Base-by-base conservation (phyloP, 2,329 filamentous ascomycete genomes). In the Parascedosporium putredinis region DNA sequence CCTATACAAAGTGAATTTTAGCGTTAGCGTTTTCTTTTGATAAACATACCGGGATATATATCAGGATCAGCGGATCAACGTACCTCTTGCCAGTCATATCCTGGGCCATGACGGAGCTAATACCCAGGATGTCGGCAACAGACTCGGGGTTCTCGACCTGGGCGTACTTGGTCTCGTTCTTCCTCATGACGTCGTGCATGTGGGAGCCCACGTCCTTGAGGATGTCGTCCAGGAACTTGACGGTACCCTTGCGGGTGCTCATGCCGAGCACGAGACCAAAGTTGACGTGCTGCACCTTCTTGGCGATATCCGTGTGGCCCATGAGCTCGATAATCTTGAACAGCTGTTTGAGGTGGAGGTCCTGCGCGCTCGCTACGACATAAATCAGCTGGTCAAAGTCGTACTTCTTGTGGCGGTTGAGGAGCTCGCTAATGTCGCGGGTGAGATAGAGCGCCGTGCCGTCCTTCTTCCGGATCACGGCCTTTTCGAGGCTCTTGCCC, bases 111-210 rank as follows among this genome's bases (percentile, higher is more conserved):
- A 97, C 91, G 62, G 86, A 85, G 55, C 86, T 90, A 63, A 97
- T 96, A 55, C 91, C 93, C 3, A 97, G 78, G 9, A 79, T 88
- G 69, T 97, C 93, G 53, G 93, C 89, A 8, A 83, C 86, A 50
- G 79, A 77, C 50, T 81, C 82, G 0, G 91, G 91, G 64, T 97
- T 75, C 60, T 84, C 86, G 18, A 98, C 84, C 67, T 96, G 89
- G 51, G 81, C 71, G 67, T 97, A 98, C 74, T 98, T 98, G 62
- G 78, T 75, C 59, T 86, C 76, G 66, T 97, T 97, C 71, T 84
- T 85, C 67, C 73, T 81, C 93, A 98, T 98, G 47, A 94, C 88
- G 54, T 95, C 88, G 73, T 97, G 91, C 93, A 98, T 98, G 69
- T 90, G 88, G 50, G 96, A 91, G 59, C 81, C 83, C 6, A 94